phyloP scores from a whole-genome alignment of 1,139 yeast species.

The Casaregolazyma suthepensis region DNA sequence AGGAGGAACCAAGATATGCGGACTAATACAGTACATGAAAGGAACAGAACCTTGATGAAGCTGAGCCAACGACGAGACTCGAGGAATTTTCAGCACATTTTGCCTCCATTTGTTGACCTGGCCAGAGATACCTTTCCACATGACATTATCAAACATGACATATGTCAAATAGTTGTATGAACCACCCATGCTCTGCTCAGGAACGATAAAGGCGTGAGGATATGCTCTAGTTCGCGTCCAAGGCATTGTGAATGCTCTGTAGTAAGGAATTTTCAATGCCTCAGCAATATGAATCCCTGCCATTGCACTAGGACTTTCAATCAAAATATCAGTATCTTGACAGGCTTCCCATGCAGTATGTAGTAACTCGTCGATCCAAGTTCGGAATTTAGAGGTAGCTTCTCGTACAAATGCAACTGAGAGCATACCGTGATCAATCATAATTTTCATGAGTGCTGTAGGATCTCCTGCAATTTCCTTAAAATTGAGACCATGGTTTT shows the following conservation, averaged over 20 bases:
- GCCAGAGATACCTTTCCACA: slow-evolving; percentile 90
- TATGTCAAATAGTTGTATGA: slow-evolving; percentile 88
- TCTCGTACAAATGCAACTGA: slow-evolving; percentile 78
- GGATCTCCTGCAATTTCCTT: slow-evolving; percentile 87
- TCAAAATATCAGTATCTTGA: slow-evolving; percentile 72
- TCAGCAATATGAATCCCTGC: slow-evolving; percentile 94
- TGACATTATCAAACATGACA: slow-evolving; percentile 83
- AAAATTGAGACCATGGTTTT: slow-evolving; percentile 59
- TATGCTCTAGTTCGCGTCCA: slow-evolving; percentile 95
- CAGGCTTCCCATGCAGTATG: slow-evolving; percentile 78
- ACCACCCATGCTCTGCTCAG: slow-evolving; percentile 89
- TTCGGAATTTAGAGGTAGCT: slow-evolving; percentile 68
- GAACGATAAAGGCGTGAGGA: slow-evolving; percentile 94
- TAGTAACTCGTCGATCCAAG: slow-evolving; percentile 74
- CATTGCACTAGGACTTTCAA: slow-evolving; percentile 95
- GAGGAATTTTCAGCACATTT: slow-evolving; percentile 54
- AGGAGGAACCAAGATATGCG: slow-evolving; percentile 83
- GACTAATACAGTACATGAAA: slow-evolving; percentile 82
- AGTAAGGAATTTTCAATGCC: slow-evolving; percentile 80
- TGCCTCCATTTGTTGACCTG: slow-evolving; percentile 88
- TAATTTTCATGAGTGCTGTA: slow-evolving; percentile 80
- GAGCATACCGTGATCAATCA: slow-evolving; percentile 87
- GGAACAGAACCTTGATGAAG: slow-evolving; percentile 79
- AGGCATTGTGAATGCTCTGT: slow-evolving; percentile 96
- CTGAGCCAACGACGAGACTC: slow-evolving; percentile 58